Base-by-base conservation (phyloP, 441 rosid species). In the Eutrema salsugineum region DNA sequence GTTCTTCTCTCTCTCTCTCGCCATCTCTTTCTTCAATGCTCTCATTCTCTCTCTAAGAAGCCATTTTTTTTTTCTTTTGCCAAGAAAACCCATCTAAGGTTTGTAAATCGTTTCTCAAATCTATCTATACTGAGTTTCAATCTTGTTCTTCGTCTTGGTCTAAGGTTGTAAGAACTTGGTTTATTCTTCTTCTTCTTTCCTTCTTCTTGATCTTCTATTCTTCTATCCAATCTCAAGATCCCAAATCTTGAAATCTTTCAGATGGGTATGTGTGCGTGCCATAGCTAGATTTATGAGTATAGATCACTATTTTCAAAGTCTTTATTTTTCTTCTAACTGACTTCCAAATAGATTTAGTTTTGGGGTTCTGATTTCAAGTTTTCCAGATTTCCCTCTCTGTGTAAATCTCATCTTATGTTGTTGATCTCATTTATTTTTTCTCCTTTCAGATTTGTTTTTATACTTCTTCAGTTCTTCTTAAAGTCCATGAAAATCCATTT, bases 1-100 rank as follows among this genome's bases (percentile, higher is more conserved):
- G 88, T 84, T 83, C 84, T 83, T 82, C 80, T 70, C 79, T 53
- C 69, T 59, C 70, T 43, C 53, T 11, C 73, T 63, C 32, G 70
- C 42, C 5, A 38, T 72, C 76, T 63, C 66, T 73, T 40, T 58
- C 67, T 60, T 61, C 64, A 51, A 42, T 51, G 43, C 73, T 76
- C 51, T 66, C 67, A 70, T 71, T 63, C 74, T 50, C 68, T 32
- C 64, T 59, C 63, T 66, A 53, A 28, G 43, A 28, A 68, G 42
- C 78, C 70, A 53, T 61, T 74, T 51, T 49, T 63, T 39, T 42
- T 20, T 73, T 79, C 66, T 40, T 63, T 55, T 38, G 63, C 50
- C 71, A 73, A 51, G 60, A 66, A 79, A 51, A 32, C 55, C 36
- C 56, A 47, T 46, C 66, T 20, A 69, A 76, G 44, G 66, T 70